Conservation (phyloP, 2,329 filamentous ascomycete genomes). For the Fusarium pininemorale region DNA sequence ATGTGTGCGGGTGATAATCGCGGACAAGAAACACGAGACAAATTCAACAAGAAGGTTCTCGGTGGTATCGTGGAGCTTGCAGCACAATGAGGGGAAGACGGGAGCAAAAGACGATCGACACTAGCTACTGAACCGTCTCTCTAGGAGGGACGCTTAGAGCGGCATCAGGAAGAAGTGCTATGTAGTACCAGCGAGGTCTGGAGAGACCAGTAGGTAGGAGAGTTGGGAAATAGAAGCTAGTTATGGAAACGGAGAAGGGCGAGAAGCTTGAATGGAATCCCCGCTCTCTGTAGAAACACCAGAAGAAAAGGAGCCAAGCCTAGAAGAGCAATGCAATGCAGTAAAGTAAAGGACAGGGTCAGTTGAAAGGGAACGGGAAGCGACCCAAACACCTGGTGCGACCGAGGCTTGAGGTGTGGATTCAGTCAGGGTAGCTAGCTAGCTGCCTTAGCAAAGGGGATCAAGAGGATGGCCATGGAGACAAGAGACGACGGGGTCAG, state of each 20-base stretch:
- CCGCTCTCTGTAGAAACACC: slow-evolving; percentile 32
- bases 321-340: background rate
- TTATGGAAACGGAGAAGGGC: slow-evolving; percentile 35
- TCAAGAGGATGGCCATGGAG: background rate
- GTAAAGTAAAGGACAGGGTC: background rate
- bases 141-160: background rate
- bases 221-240: slow-evolving; percentile 29
- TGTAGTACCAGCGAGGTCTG: slow-evolving; percentile 1
- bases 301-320: slow-evolving; percentile 18
- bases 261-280: slow-evolving; percentile 34
- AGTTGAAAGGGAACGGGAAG: slow-evolving; percentile 9
- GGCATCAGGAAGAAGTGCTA: slow-evolving; percentile 1
- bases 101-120: background rate
- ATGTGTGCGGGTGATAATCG: background rate
- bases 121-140: background rate
- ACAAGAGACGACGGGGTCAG: slow-evolving; percentile 1
- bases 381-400: slow-evolving; percentile 32
- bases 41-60: background rate
- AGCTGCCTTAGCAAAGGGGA: background rate
- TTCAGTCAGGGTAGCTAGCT: slow-evolving; percentile 15
- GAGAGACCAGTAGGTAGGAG: slow-evolving; percentile 2
- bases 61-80: background rate
- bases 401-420: slow-evolving; percentile 29
- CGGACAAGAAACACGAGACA: background rate
- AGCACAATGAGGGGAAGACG: slow-evolving; percentile 8